Conservation (phyloP, 441 rosid genomes). For the Adansonia gregorii region DNA sequence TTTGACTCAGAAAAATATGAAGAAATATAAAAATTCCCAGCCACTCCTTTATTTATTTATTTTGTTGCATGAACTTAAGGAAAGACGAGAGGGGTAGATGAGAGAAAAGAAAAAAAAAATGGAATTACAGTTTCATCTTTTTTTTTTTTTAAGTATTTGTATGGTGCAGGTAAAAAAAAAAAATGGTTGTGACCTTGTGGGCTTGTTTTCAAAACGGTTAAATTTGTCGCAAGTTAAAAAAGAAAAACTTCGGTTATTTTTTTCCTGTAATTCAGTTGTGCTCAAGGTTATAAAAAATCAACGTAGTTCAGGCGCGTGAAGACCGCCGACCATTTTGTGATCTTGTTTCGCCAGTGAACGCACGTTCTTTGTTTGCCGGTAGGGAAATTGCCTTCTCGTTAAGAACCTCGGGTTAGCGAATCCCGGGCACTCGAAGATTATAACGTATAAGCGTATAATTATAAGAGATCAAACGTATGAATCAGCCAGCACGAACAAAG, state of each 20-base stretch:
- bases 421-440: too few species aligned
- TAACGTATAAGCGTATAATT: too few species aligned
- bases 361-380: neutral
- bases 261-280: neutral
- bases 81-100: neutral
- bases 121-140: too few species aligned
- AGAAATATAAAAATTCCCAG: too few species aligned
- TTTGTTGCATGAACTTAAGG: neutral
- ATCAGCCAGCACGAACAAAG: too few species aligned
- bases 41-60: too few species aligned
- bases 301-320: neutral
- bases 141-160: too few species aligned
- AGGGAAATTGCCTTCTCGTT: neutral
- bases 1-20: too few species aligned
- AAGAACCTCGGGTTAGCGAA: neutral
- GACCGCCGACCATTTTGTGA: neutral
- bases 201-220: neutral
- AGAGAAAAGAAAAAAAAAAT: too few species aligned
- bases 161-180: too few species aligned
- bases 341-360: neutral
- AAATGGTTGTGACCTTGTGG: too few species aligned
- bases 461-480: too few species aligned
- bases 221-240: neutral
- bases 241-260: neutral
- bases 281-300: neutral